Conservation (phyloP, 306 rosid genomes). For the Biancaea sappan region DNA sequence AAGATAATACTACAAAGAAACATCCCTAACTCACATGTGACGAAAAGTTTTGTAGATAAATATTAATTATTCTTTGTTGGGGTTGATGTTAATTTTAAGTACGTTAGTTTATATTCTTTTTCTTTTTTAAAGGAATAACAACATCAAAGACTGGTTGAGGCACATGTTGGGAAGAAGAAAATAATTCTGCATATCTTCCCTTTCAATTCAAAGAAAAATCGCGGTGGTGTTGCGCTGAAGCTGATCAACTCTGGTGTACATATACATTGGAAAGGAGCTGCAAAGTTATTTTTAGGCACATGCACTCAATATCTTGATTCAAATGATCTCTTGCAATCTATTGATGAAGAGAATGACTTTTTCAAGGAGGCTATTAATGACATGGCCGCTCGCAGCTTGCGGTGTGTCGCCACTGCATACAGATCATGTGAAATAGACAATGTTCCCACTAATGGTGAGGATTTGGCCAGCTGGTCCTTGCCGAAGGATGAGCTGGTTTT, state of each 20-base stretch:
- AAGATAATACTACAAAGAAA: slow-evolving; percentile 14
- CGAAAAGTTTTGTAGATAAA: slow-evolving; percentile 37
- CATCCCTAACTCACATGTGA: slow-evolving; percentile 32
- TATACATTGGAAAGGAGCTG: slow-evolving; percentile 99
- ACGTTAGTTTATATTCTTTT: no score
- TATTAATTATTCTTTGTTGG: slow-evolving; percentile 13
- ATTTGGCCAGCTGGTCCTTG: slow-evolving; percentile 72
- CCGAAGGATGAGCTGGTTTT: slow-evolving; percentile 82
- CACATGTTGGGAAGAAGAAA: no score
- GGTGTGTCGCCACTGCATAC: slow-evolving; percentile 94
- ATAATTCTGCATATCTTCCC: no score
- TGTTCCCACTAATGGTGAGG: slow-evolving; percentile 71
- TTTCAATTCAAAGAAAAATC: no score
- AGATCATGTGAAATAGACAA: slow-evolving; percentile 64
- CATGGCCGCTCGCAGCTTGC: slow-evolving; percentile 92
- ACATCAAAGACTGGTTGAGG: not conserved
- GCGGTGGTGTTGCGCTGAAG: no score
- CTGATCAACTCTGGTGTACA: slow-evolving; percentile 71
- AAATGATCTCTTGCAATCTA: slow-evolving; percentile 59
- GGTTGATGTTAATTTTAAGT: not conserved
- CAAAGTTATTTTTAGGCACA: slow-evolving; percentile 76
- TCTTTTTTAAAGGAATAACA: no score
- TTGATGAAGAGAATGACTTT: slow-evolving; percentile 60
- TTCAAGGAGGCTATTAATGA: slow-evolving; percentile 67
- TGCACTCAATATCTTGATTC: slow-evolving; percentile 76